These are phyloP conservation scores for Cyphellophora attinorum DNA, from an alignment of 2,329 filamentous ascomycete genomes.

Conservation along the genomic window DNA sequence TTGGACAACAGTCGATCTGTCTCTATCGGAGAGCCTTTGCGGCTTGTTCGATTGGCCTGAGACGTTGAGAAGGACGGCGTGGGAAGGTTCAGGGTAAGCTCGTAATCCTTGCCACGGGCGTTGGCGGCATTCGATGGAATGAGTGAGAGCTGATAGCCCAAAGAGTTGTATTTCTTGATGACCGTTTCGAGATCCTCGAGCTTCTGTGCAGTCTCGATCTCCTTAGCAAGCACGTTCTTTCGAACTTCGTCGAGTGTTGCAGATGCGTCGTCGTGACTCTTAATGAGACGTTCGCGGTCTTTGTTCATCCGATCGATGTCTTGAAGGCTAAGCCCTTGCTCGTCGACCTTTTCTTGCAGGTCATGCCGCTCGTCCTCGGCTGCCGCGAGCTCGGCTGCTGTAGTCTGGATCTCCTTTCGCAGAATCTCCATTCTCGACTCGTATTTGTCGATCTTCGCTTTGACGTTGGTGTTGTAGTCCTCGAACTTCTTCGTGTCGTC, in stretches of 20 bases:
- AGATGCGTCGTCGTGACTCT: slow-evolving; percentile 67
- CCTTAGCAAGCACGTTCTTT: slow-evolving; percentile 72
- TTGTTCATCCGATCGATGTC: slow-evolving; percentile 99
- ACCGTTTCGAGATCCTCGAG: slow-evolving; percentile 87
- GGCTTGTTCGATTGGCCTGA: slow-evolving; percentile 4
- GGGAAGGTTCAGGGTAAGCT: slow-evolving; percentile 66
- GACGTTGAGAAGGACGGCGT: slow-evolving; percentile 33
- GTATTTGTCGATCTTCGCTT: slow-evolving; percentile 82
- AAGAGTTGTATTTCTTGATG: slow-evolving; percentile 84
- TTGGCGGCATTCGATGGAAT: slow-evolving; percentile 79
- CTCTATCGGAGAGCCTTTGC: slow-evolving; percentile 32
- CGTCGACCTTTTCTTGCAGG: slow-evolving; percentile 79
- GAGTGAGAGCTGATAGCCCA: slow-evolving; percentile 86
- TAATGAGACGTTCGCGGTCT: slow-evolving; percentile 87
- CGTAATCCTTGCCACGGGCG: slow-evolving; percentile 74
- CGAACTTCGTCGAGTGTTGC: slow-evolving; percentile 76
- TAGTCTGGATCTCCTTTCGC: slow-evolving; percentile 77
- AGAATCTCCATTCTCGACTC: slow-evolving; percentile 69
- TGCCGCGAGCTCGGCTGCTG: slow-evolving; percentile 63
- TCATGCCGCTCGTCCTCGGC: slow-evolving; percentile 72
- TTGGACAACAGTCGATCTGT: slow-evolving; percentile 69
- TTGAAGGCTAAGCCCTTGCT: slow-evolving; percentile 89
- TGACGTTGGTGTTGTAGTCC: slow-evolving; percentile 78
- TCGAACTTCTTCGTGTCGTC: slow-evolving; percentile 94
- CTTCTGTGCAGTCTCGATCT: slow-evolving; percentile 73